Base-by-base conservation (phyloP, 1,284 basidiomycete genomes). In the Neolentinus lepideus region DNA sequence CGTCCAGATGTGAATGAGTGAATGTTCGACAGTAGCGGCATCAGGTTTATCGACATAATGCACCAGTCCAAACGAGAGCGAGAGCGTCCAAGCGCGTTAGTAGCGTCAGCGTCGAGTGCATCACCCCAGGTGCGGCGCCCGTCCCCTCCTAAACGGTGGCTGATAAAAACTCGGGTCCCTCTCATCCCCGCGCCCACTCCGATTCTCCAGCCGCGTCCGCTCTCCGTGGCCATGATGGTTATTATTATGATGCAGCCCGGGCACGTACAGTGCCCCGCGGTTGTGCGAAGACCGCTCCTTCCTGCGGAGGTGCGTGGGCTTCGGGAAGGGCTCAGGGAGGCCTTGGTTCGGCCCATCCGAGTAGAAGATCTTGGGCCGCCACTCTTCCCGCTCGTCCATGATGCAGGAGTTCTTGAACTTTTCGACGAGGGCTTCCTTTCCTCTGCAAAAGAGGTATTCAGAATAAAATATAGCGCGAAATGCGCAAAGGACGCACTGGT, bases 351-450 rank as follows among this genome's bases (percentile, higher is more conserved):
- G 79, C 4, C 91, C 92, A 27, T 78, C 77, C 21, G 89, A 90
- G 65, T 85, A 85, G 69, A 91, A 94, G 57, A 93, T 90, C 66
- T 90, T 88, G 2, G 92, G 91, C 25, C 87, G 80, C 84, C 90
- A 93, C 4, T 81, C 76, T 63, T 88, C 85, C 43, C 79, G 79
- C 66, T 89, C 88, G 67, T 91, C 88, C 90, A 91, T 90, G 61
- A 91, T 86, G 56, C 81, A 83, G 2, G 88, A 90, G 64, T 91
- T 91, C 66, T 88, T 89, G 77, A 92, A 92, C 67, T 89, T 91
- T 68, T 90, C 89, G 51, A 93, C 81, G 43, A 91, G 79, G 0
- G 90, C 87, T 70, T 90, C 89, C 66, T 93, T 93, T 38, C 91
- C 91, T 73, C 89, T 88, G 64, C 21, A 54, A 52, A 57, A 47